Evolutionary conservation across 2,329 filamentous ascomycete genomes (phyloP), one percentile per base, ranked within the genome.

Genomic region (Gnomoniopsis sp.): DNA sequence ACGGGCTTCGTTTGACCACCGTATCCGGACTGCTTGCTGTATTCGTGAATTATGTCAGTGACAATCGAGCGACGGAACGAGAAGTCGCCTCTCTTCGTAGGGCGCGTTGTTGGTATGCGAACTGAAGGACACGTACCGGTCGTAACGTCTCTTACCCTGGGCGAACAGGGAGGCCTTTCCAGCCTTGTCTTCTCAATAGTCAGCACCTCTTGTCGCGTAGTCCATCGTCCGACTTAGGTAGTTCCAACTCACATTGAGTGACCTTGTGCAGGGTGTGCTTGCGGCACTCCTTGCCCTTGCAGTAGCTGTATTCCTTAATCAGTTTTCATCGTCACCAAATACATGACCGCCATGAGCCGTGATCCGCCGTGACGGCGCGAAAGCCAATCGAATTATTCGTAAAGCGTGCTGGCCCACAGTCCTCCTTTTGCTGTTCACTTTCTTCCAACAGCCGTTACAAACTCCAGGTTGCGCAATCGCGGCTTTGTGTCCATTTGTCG

Each of bases 1-100:
- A 99, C 93, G 72, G 96, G 95, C 86, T 99, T 99, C 75, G 95
- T 99, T 86, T 99, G 95, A 93, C 95, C 95, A 91, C 95, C 95
- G 78, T 97, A 98, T 90, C 93, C 93, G 78, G 89, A 62, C 58
- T 62, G 60, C 60, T 62, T 62, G 26, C 60, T 62, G 46, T 62
- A 46, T 43, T 55, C 48, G 53, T 22, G 47, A 34, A 47, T 38
- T 3, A 46, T 34, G 54, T 57, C 41, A 60, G 58, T 34, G 26
- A 26, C 21, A 21, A 21, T 34, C 17, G 33, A 21, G 43, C 15
- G 12, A n/a, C 14, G 36, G 36, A 41, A n/a, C 34, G 1, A 43
- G 43, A n/a, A 26, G 14, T 52, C 17, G 56, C n/a, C 22, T n/a
- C 15, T 36, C 30, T 19, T 49, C 12, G 49, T 23, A 36, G 23